Conservation (phyloP, 1,139 yeast species). For the Kodamaea derodonti region DNA sequence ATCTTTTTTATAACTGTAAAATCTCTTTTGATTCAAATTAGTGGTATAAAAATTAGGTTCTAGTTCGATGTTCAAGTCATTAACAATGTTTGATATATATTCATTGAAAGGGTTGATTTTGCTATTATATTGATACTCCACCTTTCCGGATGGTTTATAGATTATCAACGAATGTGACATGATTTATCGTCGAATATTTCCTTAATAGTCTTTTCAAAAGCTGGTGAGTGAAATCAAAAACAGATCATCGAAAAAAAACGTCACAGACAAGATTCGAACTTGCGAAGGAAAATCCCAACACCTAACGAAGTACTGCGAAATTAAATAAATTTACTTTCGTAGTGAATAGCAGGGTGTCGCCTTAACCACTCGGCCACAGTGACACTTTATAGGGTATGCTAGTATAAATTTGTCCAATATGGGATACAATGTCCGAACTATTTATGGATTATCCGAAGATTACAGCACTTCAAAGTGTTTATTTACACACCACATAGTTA, state of each 20-base stretch:
- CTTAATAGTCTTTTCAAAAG: constrained; percentile 6
- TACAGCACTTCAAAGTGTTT: no score
- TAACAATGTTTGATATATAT: constrained; percentile 33
- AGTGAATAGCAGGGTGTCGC: constrained; percentile 22
- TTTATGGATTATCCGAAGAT: no score
- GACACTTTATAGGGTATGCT: constrained; percentile 5
- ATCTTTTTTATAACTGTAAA: constrained; percentile 30
- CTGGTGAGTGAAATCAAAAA: no score
- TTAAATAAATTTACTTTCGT: background rate
- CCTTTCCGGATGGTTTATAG: constrained; percentile 35
- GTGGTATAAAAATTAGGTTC: constrained; percentile 35
- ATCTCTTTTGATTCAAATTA: constrained; percentile 32
- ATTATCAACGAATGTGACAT: constrained; percentile 32
- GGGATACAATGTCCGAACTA: no score
- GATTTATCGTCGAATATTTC: no score
- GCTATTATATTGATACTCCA: constrained; percentile 35
- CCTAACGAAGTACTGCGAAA: constrained; percentile 30
- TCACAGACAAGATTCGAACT: constrained; percentile 88
- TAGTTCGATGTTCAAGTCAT: constrained; percentile 31
- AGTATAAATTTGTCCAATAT: background rate
- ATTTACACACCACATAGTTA: no score
- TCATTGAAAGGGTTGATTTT: constrained; percentile 42
- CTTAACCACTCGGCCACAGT: constrained; percentile 26
- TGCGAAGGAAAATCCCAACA: constrained; percentile 83
- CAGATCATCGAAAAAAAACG: constrained; percentile 49